Evolutionary conservation across 768 basidiomycete genomes (phyloP).

Genomic region (Chalciporus piperatus): DNA sequence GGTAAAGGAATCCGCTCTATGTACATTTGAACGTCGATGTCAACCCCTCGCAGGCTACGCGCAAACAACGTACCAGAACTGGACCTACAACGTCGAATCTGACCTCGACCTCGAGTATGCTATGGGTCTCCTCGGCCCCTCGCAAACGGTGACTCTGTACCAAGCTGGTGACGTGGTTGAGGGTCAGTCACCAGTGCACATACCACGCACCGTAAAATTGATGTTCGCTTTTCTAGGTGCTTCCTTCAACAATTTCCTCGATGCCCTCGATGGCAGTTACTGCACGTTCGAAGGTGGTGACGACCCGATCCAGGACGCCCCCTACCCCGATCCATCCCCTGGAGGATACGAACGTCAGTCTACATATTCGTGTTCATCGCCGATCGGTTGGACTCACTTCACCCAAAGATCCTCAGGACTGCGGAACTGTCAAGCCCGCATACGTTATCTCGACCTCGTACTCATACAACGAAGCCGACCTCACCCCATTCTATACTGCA

Average conservation of each 20-base stretch:
- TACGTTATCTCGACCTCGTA: constrained; percentile 44
- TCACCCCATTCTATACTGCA: constrained; percentile 34
- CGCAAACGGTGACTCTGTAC: constrained; percentile 28
- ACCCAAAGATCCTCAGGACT: constrained; percentile 30
- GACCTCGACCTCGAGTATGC: constrained; percentile 32
- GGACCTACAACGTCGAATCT: constrained; percentile 29
- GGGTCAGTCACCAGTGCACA: constrained; percentile 10
- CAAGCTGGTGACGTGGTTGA: constrained; percentile 30
- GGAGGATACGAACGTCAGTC: constrained; percentile 24
- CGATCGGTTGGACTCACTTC: neutral
- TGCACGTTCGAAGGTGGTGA: constrained; percentile 36
- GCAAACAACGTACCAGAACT: constrained; percentile 25
- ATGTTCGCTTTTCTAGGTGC: constrained; percentile 10
- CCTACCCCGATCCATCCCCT: constrained; percentile 22
- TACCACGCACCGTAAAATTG: neutral
- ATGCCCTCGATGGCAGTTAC: constrained; percentile 34
- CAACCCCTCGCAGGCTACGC: constrained; percentile 19
- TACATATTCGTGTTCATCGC: neutral
- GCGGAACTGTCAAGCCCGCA: constrained; percentile 35
- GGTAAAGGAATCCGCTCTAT: constrained; percentile 10
- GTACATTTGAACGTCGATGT: neutral
- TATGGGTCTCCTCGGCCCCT: constrained; percentile 26
- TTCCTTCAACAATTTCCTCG: constrained; percentile 36
- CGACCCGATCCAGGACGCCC: constrained; percentile 26
- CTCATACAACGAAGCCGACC: constrained; percentile 34